These are phyloP conservation scores for Panicum hallii DNA, from an alignment of 202 grass and related monocot genomes.

Conservation along the genomic window DNA sequence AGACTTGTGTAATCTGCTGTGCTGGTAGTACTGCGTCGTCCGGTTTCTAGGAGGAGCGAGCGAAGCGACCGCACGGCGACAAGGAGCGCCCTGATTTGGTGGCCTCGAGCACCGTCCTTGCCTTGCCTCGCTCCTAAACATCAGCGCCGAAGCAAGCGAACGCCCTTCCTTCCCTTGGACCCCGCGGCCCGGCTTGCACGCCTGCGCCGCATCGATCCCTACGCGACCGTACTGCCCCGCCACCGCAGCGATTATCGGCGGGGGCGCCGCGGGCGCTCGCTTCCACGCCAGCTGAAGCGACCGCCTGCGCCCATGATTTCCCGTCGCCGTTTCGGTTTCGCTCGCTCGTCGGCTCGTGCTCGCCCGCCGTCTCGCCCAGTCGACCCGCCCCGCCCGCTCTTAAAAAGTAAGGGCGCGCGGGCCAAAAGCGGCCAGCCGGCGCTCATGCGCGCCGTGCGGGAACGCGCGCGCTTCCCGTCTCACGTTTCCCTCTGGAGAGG, in stretches of 20 bases:
- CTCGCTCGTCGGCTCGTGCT: not conserved
- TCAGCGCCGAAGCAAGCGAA: conserved; percentile 33
- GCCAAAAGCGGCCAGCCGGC: no score
- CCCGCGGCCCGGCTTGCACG: no score
- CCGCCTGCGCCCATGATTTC: not conserved
- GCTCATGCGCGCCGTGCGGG: no score
- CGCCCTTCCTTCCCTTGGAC: not conserved
- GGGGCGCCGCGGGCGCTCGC: conserved; percentile 13
- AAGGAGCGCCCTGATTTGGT: conserved; percentile 32
- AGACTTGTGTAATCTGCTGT: not conserved
- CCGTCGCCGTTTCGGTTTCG: not conserved
- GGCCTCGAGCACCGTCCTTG: conserved; percentile 43
- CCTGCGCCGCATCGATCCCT: not conserved
- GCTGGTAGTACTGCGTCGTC: no score
- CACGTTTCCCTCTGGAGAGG: no score
- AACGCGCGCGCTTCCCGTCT: no score
- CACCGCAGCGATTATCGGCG: conserved; percentile 7
- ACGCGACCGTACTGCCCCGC: not conserved
- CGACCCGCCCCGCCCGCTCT: no score
- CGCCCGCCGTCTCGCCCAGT: no score
- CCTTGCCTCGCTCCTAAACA: conserved; percentile 13
- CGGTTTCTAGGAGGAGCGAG: not conserved
- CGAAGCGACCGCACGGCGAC: conserved; percentile 16
- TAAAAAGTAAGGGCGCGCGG: no score
- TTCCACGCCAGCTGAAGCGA: conserved; percentile 23